A percentile compares a stretch with the other conserved stretches of the same genome.
phyloP scores from a whole-genome alignment of 2,329 filamentous ascomycete species.

The Botrytis paeoniae region DNA sequence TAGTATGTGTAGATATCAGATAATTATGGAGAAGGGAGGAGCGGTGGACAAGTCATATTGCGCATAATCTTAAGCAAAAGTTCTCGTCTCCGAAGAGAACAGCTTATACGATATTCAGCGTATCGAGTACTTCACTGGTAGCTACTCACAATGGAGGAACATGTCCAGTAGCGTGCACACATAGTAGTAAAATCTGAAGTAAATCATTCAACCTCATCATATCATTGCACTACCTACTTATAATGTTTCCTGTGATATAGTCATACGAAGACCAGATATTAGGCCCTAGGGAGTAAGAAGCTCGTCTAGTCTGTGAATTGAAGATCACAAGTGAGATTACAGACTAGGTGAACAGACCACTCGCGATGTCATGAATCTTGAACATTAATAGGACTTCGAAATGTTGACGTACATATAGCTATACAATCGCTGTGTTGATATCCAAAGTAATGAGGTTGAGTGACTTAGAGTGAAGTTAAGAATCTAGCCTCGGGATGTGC shows the following conservation, averaged over 20 bases:
- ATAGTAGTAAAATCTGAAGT: not conserved
- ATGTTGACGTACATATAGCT: too few relatives aligned
- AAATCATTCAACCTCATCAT: not conserved
- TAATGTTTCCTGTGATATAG: not conserved
- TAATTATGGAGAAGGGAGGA: not conserved
- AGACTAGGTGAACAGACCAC: not conserved
- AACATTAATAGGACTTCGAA: not conserved
- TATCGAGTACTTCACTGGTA: not conserved
- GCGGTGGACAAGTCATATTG: not conserved
- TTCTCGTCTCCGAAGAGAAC: not conserved
- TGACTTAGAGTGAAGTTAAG: conserved; percentile 8
- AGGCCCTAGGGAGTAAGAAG: not conserved
- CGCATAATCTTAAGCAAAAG: not conserved
- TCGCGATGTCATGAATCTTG: not conserved
- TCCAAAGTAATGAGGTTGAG: not conserved
- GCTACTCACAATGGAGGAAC: not conserved
- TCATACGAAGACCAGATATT: not conserved
- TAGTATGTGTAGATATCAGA: not conserved
- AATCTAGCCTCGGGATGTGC: conserved; percentile 8
- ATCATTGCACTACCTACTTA: not conserved
- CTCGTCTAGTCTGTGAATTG: not conserved
- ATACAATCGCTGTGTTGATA: not conserved
- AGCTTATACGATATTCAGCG: not conserved
- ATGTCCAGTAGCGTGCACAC: not conserved
- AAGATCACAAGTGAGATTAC: not conserved